Evolutionary conservation across 495 filamentous ascomycete genomes (phyloP).

Genomic region (Parmelia sp.): DNA sequence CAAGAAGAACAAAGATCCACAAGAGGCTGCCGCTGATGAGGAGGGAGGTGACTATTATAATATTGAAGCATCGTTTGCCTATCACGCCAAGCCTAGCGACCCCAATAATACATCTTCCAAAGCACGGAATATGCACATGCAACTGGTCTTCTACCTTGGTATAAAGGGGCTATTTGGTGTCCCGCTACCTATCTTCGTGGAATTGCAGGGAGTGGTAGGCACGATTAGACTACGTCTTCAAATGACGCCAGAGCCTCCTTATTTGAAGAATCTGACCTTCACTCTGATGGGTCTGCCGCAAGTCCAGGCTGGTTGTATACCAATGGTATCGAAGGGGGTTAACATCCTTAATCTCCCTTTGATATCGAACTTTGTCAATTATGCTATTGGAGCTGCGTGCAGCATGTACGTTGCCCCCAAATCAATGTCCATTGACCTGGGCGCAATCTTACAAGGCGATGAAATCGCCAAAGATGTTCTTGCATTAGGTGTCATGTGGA

Average conservation of each 20-base stretch:
- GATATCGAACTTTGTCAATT: conserved; percentile 95
- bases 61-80: conserved; percentile 86
- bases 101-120: conserved; percentile 60
- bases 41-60: conserved; percentile 94
- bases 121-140: conserved; percentile 94
- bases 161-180: conserved; percentile 76
- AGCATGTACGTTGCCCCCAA: conserved; percentile 96
- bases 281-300: conserved; percentile 90
- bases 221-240: conserved; percentile 76
- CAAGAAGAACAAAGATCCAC: conserved; percentile 71
- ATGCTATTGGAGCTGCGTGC: conserved; percentile 79
- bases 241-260: conserved; percentile 83
- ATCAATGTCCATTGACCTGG: conserved; percentile 84
- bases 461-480: conserved; percentile 81
- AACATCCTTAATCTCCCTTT: conserved; percentile 89
- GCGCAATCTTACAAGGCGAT: conserved; percentile 84
- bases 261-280: conserved; percentile 85
- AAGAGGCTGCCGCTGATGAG: conserved; percentile 83
- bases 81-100: conserved; percentile 74
- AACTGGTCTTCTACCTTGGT: conserved; percentile 87
- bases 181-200: conserved; percentile 81
- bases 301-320: conserved; percentile 83
- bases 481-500: conserved; percentile 81
- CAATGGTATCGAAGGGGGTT: conserved; percentile 79
- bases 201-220: conserved; percentile 77